Conservation (phyloP, 2,329 filamentous ascomycete genomes). For the Pestalotiopsis fici region DNA sequence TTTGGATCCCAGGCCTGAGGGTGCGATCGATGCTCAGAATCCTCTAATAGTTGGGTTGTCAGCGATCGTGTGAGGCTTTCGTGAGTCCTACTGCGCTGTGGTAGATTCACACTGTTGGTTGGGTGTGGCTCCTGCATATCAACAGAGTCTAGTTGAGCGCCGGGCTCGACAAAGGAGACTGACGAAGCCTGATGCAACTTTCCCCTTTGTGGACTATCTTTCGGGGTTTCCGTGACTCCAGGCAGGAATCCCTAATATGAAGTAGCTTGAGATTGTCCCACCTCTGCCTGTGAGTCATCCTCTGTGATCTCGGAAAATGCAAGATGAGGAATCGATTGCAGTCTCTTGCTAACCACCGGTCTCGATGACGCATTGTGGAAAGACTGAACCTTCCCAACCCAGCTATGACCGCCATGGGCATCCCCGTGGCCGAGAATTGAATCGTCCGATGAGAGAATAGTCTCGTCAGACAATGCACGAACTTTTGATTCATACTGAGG, state of each 20-base stretch:
- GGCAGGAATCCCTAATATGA: conserved; percentile 28
- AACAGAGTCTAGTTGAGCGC: not conserved
- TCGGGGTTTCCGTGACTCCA: conserved; percentile 12
- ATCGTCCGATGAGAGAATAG: conserved; percentile 3
- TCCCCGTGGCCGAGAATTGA: conserved; percentile 10
- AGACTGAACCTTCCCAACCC: conserved; percentile 19
- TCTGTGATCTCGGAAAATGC: not conserved
- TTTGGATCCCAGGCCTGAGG: conserved; percentile 18
- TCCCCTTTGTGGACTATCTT: not conserved
- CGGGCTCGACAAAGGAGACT: not conserved
- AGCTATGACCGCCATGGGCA: conserved; percentile 17
- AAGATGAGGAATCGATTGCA: conserved; percentile 10
- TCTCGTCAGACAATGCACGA: not conserved
- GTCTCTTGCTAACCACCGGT: not conserved
- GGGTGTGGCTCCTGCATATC: not conserved
- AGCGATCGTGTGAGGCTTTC: not conserved
- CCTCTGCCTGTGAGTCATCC: not conserved
- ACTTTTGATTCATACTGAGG: not conserved
- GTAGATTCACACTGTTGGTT: not conserved
- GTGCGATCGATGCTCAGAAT: conserved; percentile 8
- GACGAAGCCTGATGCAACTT: not conserved
- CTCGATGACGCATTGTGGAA: conserved; percentile 11
- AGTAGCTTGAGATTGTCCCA: conserved; percentile 14
- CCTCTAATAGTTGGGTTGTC: conserved; percentile 5
- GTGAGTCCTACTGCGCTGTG: not conserved